These are phyloP conservation scores for Ceratobasidium sp. DNA, from an alignment of 1,284 basidiomycete species.

Conservation along the genomic window DNA sequence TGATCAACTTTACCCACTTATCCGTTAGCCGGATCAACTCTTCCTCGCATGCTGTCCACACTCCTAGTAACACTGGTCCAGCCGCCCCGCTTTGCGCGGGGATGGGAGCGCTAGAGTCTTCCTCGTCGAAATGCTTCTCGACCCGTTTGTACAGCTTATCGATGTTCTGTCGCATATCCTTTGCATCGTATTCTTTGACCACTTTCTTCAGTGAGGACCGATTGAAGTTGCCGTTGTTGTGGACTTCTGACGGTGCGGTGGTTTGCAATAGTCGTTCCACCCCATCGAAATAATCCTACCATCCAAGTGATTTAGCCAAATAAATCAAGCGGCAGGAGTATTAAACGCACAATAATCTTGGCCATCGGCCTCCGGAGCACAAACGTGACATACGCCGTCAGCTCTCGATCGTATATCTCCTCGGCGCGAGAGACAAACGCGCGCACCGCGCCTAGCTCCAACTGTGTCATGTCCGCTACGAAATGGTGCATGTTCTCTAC, in stretches of 20 bases:
- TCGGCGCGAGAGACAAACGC: conserved; percentile 82
- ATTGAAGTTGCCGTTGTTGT: conserved; percentile 82
- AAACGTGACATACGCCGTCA: conserved; percentile 87
- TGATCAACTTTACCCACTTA: conserved; percentile 75
- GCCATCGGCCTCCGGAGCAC: conserved; percentile 89
- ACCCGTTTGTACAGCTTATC: conserved; percentile 92
- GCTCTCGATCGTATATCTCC: conserved; percentile 88
- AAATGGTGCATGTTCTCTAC: conserved; percentile 98
- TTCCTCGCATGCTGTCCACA: conserved; percentile 90
- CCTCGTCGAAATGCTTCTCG: conserved; percentile 91
- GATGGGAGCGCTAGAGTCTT: conserved; percentile 62
- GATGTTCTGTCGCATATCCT: conserved; percentile 89
- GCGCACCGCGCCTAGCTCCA: conserved; percentile 76
- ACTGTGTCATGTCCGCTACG: conserved; percentile 80
- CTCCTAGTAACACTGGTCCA: conserved; percentile 80
- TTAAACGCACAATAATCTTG: conserved; percentile 78
- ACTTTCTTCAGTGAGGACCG: conserved; percentile 86
- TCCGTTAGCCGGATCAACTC: conserved; percentile 82
- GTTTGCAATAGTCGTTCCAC: conserved; percentile 88
- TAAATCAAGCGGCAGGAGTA: background rate
- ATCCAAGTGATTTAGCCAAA: background rate
- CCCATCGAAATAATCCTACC: conserved; percentile 93
- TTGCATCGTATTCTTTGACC: conserved; percentile 86
- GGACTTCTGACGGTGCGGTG: conserved; percentile 84
- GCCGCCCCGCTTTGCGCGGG: conserved; percentile 56